A percentile compares a stretch with the other conserved stretches of the same genome.
Conservation (phyloP, 1,284 basidiomycete genomes). For the Cutaneotrichosporon cutaneum region DNA sequence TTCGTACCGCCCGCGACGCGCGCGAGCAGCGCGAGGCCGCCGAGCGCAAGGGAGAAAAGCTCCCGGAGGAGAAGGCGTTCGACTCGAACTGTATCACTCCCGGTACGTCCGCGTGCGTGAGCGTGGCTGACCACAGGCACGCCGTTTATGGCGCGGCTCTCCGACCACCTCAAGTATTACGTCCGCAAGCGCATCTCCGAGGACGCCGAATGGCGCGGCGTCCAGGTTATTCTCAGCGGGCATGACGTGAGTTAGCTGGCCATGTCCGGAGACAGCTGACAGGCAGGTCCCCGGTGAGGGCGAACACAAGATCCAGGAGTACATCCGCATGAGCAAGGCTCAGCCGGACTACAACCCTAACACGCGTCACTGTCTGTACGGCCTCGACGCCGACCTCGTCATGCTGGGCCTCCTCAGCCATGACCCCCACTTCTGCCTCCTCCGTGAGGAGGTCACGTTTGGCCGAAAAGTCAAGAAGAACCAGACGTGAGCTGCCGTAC, state of each 20-base stretch:
- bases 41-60: constrained; percentile 78
- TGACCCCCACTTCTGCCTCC: constrained; percentile 96
- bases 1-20: constrained; percentile 91
- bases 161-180: constrained; percentile 90
- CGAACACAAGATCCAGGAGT: constrained; percentile 99
- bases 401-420: constrained; percentile 97
- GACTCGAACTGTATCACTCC: constrained; percentile 99
- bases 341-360: constrained; percentile 77
- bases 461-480: constrained; percentile 75
- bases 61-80: constrained; percentile 91
- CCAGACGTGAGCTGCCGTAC: constrained; percentile 59
- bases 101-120: constrained; percentile 58
- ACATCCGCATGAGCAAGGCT: constrained; percentile 89
- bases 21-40: constrained; percentile 85
- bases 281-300: constrained; percentile 82
- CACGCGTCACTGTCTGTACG: constrained; percentile 89
- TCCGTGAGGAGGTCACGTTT: constrained; percentile 98
- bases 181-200: constrained; percentile 96
- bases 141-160: constrained; percentile 88
- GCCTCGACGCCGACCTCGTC: constrained; percentile 96
- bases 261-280: constrained; percentile 24
- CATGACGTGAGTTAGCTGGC: constrained; percentile 65
- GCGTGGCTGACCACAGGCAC: constrained; percentile 63
- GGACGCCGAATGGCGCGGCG: constrained; percentile 87
- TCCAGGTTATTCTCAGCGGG: constrained; percentile 93